phyloP scores from a whole-genome alignment of 352 stramenopile species.

The Elongisporangium prolatum region DNA sequence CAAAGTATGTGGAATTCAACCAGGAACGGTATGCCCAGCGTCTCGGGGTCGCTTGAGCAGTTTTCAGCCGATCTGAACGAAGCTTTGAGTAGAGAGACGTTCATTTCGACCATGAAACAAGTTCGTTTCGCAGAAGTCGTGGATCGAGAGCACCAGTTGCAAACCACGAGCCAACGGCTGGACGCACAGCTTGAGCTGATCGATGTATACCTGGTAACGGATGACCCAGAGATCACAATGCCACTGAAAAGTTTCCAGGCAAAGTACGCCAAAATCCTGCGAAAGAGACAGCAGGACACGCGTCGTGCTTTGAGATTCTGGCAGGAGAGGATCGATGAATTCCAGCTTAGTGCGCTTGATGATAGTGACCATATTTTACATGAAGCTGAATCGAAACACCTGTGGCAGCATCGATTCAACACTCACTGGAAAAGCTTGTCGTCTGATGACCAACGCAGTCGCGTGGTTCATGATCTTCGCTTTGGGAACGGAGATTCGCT shows the following conservation, averaged over 20 bases:
- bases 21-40: background rate
- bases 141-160: conserved; percentile 18
- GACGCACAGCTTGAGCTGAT: conserved; percentile 28
- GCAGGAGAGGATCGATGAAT: conserved; percentile 22
- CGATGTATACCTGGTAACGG: conserved; percentile 26
- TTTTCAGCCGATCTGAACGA: conserved; percentile 5
- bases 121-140: conserved; percentile 17
- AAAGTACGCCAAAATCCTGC: conserved; percentile 31
- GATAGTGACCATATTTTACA: background rate
- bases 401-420: conserved; percentile 14
- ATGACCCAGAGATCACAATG: conserved; percentile 11
- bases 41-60: background rate
- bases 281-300: conserved; percentile 18
- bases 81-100: conserved; percentile 3
- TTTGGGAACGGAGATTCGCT: conserved; percentile 35
- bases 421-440: conserved; percentile 6
- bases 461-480: conserved; percentile 2
- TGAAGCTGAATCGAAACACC: background rate
- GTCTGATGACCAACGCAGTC: background rate
- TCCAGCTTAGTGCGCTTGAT: background rate
- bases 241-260: conserved; percentile 23
- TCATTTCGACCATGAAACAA: conserved; percentile 2
- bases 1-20: background rate
- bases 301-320: conserved; percentile 17
- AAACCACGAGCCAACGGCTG: conserved; percentile 9